Percentiles rank a stretch among this genome's conserved stretches.
Conservation (phyloP, 2,329 filamentous ascomycete species). For the Fusarium algeriense region DNA sequence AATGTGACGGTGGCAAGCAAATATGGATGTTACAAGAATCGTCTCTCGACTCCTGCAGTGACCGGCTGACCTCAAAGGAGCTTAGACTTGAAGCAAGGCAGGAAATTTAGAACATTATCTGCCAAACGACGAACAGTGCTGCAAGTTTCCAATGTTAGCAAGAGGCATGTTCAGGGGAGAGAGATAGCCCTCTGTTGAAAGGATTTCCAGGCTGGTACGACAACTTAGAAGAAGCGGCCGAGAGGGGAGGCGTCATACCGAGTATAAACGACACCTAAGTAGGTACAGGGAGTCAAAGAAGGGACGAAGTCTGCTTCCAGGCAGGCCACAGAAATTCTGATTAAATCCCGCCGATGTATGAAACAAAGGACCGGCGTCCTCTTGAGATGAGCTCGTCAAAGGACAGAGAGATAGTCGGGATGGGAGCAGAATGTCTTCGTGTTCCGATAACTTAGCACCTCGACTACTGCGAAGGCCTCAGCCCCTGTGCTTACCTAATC, state of each 20-base stretch:
- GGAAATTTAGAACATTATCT: slow-evolving; percentile 53
- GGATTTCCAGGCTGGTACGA: slow-evolving; percentile 22
- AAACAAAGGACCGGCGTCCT: slow-evolving; percentile 49
- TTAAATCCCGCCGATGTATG: slow-evolving; percentile 47
- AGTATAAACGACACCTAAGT: slow-evolving; percentile 42
- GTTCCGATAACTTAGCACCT: slow-evolving; percentile 21
- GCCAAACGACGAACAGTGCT: slow-evolving; percentile 43
- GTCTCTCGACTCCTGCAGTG: slow-evolving; percentile 76
- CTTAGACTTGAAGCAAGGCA: slow-evolving; percentile 52
- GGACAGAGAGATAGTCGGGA: slow-evolving; percentile 37
- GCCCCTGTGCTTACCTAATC: slow-evolving; percentile 49
- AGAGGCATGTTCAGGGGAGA: slow-evolving; percentile 6
- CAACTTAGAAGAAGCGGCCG: slow-evolving; percentile 31
- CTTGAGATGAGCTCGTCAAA: slow-evolving; percentile 42
- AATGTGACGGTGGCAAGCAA: slow-evolving; percentile 37
- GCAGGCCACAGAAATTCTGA: slow-evolving; percentile 51
- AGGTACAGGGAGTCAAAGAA: slow-evolving; percentile 47
- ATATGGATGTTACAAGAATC: slow-evolving; percentile 47
- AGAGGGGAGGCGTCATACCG: slow-evolving; percentile 41
- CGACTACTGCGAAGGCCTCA: slow-evolving; percentile 32
- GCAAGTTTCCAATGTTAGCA: slow-evolving; percentile 34
- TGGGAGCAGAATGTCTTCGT: slow-evolving; percentile 42
- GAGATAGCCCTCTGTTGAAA: slow-evolving; percentile 14
- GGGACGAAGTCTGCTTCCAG: slow-evolving; percentile 55
- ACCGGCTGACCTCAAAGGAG: slow-evolving; percentile 86